phyloP scores from a whole-genome alignment of 495 filamentous ascomycete genomes.

The Penicillium silybi region DNA sequence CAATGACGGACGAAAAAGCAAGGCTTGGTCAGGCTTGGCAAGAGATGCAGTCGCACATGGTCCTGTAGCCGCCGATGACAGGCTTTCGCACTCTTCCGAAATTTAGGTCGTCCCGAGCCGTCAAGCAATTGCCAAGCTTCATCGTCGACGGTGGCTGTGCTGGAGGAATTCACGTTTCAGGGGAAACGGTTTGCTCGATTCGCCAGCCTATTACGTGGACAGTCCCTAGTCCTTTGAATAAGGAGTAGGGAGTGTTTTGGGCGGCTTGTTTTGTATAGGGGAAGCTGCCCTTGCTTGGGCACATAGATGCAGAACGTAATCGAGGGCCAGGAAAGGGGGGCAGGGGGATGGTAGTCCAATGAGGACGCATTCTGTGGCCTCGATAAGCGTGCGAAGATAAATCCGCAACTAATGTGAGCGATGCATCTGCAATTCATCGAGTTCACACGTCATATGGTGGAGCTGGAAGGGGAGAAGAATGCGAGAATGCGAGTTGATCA shows the following conservation, averaged over 20 bases:
- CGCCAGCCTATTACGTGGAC: constrained; percentile 13
- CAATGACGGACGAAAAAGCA: constrained; percentile 4
- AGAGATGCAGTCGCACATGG: constrained; percentile 1
- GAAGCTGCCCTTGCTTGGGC: constrained; percentile 11
- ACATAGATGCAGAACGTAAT: constrained; percentile 7
- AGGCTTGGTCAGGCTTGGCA: constrained; percentile 8
- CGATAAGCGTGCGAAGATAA: constrained; percentile 11
- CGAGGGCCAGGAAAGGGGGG: constrained; percentile 8
- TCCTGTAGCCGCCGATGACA: background rate
- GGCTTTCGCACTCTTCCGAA: background rate
- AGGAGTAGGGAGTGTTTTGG: background rate
- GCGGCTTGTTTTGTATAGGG: constrained; percentile 6
- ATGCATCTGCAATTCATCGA: constrained; percentile 12
- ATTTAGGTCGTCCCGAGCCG: background rate
- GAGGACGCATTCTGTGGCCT: constrained; percentile 2
- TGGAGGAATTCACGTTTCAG: constrained; percentile 6
- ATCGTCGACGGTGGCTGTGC: background rate
- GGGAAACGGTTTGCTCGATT: background rate
- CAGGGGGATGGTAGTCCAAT: constrained; percentile 5
- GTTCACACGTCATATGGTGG: constrained; percentile 14
- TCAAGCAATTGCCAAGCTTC: constrained; percentile 19
- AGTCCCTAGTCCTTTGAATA: background rate
- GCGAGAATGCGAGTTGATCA: constrained; percentile 13
- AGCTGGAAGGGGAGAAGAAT: constrained; percentile 16
- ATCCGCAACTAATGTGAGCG: constrained; percentile 5